Conservation (phyloP, 257 asterid species). For the Solanum habrochaites region DNA sequence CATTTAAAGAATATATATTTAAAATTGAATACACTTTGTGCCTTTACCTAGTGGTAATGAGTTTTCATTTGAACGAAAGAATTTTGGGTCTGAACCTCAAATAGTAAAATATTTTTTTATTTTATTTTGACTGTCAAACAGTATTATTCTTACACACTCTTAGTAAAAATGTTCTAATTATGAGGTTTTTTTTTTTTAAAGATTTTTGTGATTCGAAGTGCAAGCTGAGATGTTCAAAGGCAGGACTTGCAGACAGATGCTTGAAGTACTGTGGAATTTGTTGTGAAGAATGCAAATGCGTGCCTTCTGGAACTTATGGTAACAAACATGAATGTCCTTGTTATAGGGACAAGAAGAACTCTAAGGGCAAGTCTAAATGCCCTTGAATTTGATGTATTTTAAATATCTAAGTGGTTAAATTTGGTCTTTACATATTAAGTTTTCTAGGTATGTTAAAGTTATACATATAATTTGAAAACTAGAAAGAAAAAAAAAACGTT, state of each 20-base stretch:
- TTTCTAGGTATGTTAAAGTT: not conserved
- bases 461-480: not conserved
- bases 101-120: too few species aligned
- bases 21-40: too few species aligned
- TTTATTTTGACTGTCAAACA: too few species aligned
- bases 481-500: not conserved
- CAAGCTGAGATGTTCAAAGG: conserved; percentile 41
- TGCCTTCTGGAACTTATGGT: conserved; percentile 63
- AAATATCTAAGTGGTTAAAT: not conserved
- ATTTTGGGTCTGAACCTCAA: too few species aligned
- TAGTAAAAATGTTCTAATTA: not conserved
- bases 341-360: conserved; percentile 47
- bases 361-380: conserved; percentile 63
- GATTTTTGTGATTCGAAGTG: conserved; percentile 37
- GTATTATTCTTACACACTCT: accelerated
- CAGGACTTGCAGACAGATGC: conserved; percentile 41
- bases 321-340: conserved; percentile 69
- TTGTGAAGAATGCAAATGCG: conserved; percentile 52
- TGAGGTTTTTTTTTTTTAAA: not conserved
- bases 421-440: not conserved
- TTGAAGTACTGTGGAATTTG: conserved; percentile 51
- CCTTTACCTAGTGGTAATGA: too few species aligned
- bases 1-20: too few species aligned
- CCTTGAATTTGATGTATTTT: conserved; percentile 14
- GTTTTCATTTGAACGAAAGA: too few species aligned